phyloP scores from a whole-genome alignment of 345 rosid species.

The Eutrema heterophyllum region DNA sequence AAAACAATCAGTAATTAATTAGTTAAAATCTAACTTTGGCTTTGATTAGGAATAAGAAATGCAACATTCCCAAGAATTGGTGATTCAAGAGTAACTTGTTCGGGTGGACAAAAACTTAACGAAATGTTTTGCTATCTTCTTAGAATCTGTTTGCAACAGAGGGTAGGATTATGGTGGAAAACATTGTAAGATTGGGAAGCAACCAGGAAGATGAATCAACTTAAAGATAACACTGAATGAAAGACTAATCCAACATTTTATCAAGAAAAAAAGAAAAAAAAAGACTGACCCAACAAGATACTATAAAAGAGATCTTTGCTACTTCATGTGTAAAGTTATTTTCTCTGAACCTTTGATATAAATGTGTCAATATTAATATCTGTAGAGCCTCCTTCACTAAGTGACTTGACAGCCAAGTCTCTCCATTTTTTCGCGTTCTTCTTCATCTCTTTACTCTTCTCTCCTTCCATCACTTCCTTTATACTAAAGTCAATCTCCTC shows the following conservation, averaged over 20 bases:
- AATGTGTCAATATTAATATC: conserved; percentile 41
- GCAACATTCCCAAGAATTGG: background rate
- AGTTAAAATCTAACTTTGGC: background rate
- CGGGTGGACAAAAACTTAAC: background rate
- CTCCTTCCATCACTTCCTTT: conserved; percentile 48
- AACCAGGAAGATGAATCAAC: background rate
- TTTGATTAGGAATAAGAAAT: background rate
- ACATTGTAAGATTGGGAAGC: background rate
- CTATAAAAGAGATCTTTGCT: background rate
- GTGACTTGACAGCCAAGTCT: conserved; percentile 41
- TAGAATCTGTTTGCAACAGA: background rate
- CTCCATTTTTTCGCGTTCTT: conserved; percentile 43
- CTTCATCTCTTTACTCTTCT: conserved; percentile 34
- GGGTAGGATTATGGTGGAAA: background rate
- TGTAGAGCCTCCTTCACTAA: conserved; percentile 48
- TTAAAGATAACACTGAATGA: background rate
- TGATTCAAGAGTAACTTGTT: background rate
- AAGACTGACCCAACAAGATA: background rate
- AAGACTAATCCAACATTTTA: background rate
- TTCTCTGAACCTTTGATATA: conserved; percentile 20
- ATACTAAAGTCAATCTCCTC: conserved; percentile 49
- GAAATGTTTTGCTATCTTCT: background rate
- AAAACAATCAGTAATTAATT: background rate
- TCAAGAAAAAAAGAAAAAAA: background rate
- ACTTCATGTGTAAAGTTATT: background rate